A percentile compares a stretch with the other conserved stretches of the same genome.
These are phyloP conservation scores for Choanephora cucurbitarum DNA, from an alignment of 371 early-diverging fungal species.

Conservation along the genomic window DNA sequence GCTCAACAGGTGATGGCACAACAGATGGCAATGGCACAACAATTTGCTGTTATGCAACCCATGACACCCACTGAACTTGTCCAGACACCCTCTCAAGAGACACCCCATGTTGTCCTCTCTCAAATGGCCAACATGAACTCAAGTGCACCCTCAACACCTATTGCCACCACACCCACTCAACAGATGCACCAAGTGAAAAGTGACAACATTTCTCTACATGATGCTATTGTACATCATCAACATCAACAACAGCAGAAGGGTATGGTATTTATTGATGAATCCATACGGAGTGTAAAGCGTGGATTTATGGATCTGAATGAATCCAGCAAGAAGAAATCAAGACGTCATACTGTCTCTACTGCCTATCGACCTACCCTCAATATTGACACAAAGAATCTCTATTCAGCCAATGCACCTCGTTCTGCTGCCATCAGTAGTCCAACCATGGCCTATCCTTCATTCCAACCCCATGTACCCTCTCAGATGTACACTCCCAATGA, in stretches of 20 bases:
- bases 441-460: neutral
- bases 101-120: conserved; percentile 28
- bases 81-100: conserved; percentile 9
- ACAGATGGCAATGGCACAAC: conserved; percentile 25
- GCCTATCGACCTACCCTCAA: conserved; percentile 23
- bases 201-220: conserved; percentile 24
- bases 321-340: conserved; percentile 20
- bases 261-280: conserved; percentile 15
- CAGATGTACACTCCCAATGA: conserved; percentile 4
- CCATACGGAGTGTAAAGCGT: conserved; percentile 6
- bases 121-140: conserved; percentile 14
- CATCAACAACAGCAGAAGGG: conserved; percentile 16
- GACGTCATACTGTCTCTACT: conserved; percentile 31
- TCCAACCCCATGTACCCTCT: neutral
- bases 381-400: conserved; percentile 29
- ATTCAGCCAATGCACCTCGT: conserved; percentile 12
- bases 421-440: conserved; percentile 18
- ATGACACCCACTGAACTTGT: conserved; percentile 1
- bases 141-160: conserved; percentile 7
- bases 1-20: conserved; percentile 32
- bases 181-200: conserved; percentile 20
- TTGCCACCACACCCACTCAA: neutral
- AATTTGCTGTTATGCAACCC: conserved; percentile 20
- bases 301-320: neutral
- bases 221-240: conserved; percentile 30